Evolutionary conservation across 805 yeast species (phyloP).

Genomic region (Hanseniaspora guilliermondii): DNA sequence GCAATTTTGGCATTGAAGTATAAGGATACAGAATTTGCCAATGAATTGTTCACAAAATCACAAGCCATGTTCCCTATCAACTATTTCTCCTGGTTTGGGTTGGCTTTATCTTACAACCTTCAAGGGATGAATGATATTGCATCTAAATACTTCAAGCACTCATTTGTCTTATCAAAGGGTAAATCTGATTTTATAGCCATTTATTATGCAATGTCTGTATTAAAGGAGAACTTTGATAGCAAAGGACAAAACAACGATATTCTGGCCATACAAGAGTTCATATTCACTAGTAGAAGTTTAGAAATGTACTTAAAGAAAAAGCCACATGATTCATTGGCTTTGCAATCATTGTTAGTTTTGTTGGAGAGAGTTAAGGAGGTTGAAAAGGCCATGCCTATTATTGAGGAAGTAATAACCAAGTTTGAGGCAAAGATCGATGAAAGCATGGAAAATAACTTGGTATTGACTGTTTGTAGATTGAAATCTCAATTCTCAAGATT

Average conservation of each 20-base stretch:
- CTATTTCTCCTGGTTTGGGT: slow-evolving; percentile 72
- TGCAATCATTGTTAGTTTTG: slow-evolving; percentile 41
- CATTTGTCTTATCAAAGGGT: slow-evolving; percentile 67
- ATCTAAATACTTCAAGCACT: slow-evolving; percentile 55
- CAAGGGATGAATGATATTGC: slow-evolving; percentile 42
- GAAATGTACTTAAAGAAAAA: slow-evolving; percentile 47
- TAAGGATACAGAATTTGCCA: slow-evolving; percentile 61
- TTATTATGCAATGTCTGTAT: slow-evolving; percentile 52
- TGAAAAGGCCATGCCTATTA: slow-evolving; percentile 39
- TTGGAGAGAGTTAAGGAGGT: slow-evolving; percentile 63
- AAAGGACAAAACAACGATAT: slow-evolving; percentile 33
- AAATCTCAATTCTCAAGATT: slow-evolving; percentile 65
- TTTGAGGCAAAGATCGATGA: slow-evolving; percentile 48
- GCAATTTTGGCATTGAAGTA: slow-evolving; percentile 62
- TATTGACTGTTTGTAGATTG: slow-evolving; percentile 43
- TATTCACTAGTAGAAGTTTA: slow-evolving; percentile 57
- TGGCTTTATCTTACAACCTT: slow-evolving; percentile 51
- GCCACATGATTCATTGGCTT: slow-evolving; percentile 47
- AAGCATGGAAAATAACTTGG: slow-evolving; percentile 35
- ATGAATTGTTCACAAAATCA: slow-evolving; percentile 56
- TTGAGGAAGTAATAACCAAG: slow-evolving; percentile 34
- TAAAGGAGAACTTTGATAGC: slow-evolving; percentile 34
- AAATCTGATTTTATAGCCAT: slow-evolving; percentile 55
- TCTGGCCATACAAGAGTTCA: slow-evolving; percentile 49
- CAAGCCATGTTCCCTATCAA: slow-evolving; percentile 72